Conservation (phyloP, 129 eudicot species). For the Artemisia argyi region DNA sequence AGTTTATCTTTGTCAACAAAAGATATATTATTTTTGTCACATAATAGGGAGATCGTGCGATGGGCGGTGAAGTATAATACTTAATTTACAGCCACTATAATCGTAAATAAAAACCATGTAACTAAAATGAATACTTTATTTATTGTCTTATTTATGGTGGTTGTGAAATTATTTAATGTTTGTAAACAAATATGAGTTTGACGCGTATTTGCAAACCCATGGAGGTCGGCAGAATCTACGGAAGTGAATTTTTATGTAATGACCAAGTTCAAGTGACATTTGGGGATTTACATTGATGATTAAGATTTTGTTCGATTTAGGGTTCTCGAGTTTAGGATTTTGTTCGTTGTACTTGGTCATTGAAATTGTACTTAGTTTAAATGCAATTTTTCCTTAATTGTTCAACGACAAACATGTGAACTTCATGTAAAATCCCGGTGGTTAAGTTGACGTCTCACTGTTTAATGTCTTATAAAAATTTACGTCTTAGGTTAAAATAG, state of each 20-base stretch:
- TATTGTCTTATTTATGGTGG: neutral
- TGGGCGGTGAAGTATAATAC: conserved; percentile 49
- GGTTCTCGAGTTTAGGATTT: neutral
- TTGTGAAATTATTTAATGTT: neutral
- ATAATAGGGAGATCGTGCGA: conserved; percentile 47
- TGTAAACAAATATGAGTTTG: conserved; percentile 21
- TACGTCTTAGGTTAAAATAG: too few species aligned
- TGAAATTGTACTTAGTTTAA: neutral
- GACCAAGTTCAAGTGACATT: conserved; percentile 44
- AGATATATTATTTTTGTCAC: neutral
- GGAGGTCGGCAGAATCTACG: conserved; percentile 47
- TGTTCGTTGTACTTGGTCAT: neutral
- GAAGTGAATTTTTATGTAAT: conserved; percentile 32
- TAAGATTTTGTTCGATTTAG: conserved; percentile 25
- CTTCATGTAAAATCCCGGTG: too few species aligned
- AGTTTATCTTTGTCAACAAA: neutral
- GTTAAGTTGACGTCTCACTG: too few species aligned
- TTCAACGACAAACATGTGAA: too few species aligned
- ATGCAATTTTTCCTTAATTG: too few species aligned
- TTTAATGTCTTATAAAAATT: too few species aligned
- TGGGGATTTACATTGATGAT: neutral
- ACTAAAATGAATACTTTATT: neutral
- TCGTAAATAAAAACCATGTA: conserved; percentile 21
- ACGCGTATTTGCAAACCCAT: conserved; percentile 42
- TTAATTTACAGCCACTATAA: conserved; percentile 27